These are phyloP conservation scores for Metrosideros polymorpha DNA, from an alignment of 441 rosid species.

Conservation along the genomic window DNA sequence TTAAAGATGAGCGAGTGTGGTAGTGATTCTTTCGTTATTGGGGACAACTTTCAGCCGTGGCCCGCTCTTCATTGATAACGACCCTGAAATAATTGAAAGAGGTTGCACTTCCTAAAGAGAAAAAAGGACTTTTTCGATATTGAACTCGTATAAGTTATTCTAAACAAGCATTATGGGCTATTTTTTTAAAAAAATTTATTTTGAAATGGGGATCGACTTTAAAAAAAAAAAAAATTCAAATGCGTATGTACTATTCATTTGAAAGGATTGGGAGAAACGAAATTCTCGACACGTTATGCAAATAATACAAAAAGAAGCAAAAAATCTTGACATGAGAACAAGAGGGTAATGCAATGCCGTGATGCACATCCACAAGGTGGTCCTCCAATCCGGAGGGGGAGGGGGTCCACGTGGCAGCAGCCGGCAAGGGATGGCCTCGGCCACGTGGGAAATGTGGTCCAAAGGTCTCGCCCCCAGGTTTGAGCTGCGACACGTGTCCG, in stretches of 20 bases:
- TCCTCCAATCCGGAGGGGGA: neutral
- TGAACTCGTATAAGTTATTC: neutral
- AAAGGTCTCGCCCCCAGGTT: neutral
- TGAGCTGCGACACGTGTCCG: neutral
- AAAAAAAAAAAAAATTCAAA: neutral
- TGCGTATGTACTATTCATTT: neutral
- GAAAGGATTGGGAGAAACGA: neutral
- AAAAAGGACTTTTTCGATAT: neutral
- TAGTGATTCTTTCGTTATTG: neutral
- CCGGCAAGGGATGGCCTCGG: neutral
- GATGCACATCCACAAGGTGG: neutral
- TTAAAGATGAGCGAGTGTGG: neutral
- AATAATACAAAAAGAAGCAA: neutral
- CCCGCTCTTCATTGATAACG: neutral
- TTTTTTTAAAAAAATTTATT: neutral
- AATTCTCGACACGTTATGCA: neutral
- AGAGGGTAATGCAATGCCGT: neutral
- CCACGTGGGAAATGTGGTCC: constrained; percentile 1
- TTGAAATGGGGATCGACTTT: neutral
- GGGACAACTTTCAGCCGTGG: neutral
- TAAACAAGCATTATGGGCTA: neutral
- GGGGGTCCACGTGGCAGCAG: neutral
- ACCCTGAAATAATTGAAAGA: neutral
- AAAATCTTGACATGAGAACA: neutral
- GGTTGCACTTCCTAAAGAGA: neutral